A percentile compares a stretch with the other conserved stretches of the same genome.
These are phyloP conservation scores for Vanilla planifolia DNA, from an alignment of 106 monocot species.

Conservation along the genomic window DNA sequence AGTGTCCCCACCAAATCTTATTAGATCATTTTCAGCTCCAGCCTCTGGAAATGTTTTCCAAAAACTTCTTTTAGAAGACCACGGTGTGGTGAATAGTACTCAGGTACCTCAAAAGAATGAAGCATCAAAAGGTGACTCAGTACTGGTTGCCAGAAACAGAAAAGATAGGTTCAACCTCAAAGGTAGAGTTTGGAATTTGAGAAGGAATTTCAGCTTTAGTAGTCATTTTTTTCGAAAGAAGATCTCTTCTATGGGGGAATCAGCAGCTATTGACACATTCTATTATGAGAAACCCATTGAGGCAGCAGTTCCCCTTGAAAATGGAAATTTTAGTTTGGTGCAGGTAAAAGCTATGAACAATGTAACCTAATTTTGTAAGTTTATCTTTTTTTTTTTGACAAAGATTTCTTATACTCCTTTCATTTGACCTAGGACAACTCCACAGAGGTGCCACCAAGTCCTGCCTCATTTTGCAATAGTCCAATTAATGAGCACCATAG, in stretches of 20 bases:
- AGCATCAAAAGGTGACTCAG: constrained; percentile 21
- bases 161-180: constrained; percentile 65
- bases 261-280: constrained; percentile 18
- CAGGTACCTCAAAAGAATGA: constrained; percentile 37
- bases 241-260: constrained; percentile 25
- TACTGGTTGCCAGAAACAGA: constrained; percentile 28
- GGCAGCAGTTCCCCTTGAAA: constrained; percentile 31
- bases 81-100: constrained; percentile 21
- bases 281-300: constrained; percentile 15
- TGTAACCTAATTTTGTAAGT: not conserved
- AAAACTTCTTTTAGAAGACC: constrained; percentile 60
- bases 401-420: constrained; percentile 7
- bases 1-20: constrained; percentile 49
- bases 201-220: constrained; percentile 46
- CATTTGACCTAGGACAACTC: constrained; percentile 61
- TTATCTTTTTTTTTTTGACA: not conserved
- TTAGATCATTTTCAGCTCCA: constrained; percentile 83
- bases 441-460: constrained; percentile 95
- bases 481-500: constrained; percentile 67
- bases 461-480: constrained; percentile 63
- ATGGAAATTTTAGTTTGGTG: constrained; percentile 26
- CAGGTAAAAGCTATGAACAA: constrained; percentile 31
- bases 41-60: constrained; percentile 55
- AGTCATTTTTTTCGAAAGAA: constrained; percentile 70
- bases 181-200: constrained; percentile 55